Evolutionary conservation across 495 filamentous ascomycete genomes (phyloP), one percentile per base, ranked within the genome.

Genomic region (Penicillium bialowiezense): DNA sequence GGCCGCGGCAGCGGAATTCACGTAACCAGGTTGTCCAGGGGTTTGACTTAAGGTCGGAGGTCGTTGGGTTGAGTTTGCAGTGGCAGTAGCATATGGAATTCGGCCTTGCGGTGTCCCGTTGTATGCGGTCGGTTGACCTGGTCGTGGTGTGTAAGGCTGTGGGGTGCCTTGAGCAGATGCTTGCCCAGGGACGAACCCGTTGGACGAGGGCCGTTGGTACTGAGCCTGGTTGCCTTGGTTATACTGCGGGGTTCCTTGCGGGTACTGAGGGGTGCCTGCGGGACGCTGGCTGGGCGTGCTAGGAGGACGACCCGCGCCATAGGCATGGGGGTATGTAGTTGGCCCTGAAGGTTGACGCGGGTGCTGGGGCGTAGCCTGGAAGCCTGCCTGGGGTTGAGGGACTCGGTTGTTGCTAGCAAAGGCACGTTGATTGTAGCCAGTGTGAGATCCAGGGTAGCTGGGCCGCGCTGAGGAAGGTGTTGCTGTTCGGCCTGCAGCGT

Each of bases 221-320:
- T 66, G 58, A 18, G 60, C 58, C 17, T 67, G 54, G 41, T 51
- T 62, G 19, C 52, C 70, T 48, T 72, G 72, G 41, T 56, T 65
- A 48, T 63, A 72, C 40, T 74, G 73, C 17, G 69, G 56, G 5
- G 55, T 63, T 9, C 38, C 43, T 37, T 75, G 73, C 6, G 68
- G 52, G 45, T 71, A 76, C 10, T 62, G 71, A 33, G 64, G 64
- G 43, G 49, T 51, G 46, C 52, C 68, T 34, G 48, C 60, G 14
- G 73, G 66, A 13, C 73, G 69, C 44, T 76, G 75, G 19, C 64
- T 55, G 17, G 71, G 69, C 26, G 76, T 78, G 14, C 70, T 58
- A 7, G 75, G 69, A 28, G 72, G 69, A 38, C 69, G 68, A 48
- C 62, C 51, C 18, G 55, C 67, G 2, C 62, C 51, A 52, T 68